A percentile compares a stretch with the other conserved stretches of the same genome.
Conservation (phyloP, 352 stramenopile genomes). For the Phytopythium litorale region DNA sequence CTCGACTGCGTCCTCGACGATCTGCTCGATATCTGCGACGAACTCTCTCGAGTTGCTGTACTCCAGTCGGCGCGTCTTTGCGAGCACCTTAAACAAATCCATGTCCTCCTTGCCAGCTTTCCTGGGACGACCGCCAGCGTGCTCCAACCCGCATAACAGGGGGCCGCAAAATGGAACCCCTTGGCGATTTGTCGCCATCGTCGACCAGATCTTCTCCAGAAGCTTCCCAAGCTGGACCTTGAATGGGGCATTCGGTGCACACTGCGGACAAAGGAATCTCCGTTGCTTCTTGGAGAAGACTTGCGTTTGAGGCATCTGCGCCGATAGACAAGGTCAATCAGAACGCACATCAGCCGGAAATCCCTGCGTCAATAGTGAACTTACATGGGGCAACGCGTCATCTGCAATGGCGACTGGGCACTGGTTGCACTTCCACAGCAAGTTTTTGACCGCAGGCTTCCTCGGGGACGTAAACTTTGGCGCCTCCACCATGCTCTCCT, state of each 20-base stretch:
- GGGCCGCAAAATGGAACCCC: conserved; percentile 79
- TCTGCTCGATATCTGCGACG: conserved; percentile 54
- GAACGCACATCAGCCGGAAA: neutral
- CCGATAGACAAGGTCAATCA: neutral
- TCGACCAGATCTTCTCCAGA: conserved; percentile 83
- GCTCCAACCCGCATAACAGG: conserved; percentile 58
- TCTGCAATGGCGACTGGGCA: conserved; percentile 70
- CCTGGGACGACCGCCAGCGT: conserved; percentile 15
- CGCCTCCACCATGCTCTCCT: conserved; percentile 43
- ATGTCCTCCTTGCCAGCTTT: conserved; percentile 20
- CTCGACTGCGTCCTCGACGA: conserved; percentile 60
- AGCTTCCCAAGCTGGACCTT: conserved; percentile 75
- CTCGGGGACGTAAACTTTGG: conserved; percentile 41
- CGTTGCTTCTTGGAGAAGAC: conserved; percentile 62
- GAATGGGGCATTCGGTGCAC: conserved; percentile 41
- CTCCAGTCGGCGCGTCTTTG: conserved; percentile 64
- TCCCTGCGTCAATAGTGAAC: neutral
- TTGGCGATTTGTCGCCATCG: conserved; percentile 81
- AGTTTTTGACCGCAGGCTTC: conserved; percentile 47
- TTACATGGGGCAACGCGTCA: conserved; percentile 2
- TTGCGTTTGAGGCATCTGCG: conserved; percentile 54
- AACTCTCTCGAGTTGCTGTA: conserved; percentile 64
- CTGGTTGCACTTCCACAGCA: conserved; percentile 78
- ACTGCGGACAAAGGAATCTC: conserved; percentile 70
- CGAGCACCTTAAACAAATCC: conserved; percentile 73